A percentile compares a stretch with the other conserved stretches of the same genome.
Conservation (phyloP, 2,329 filamentous ascomycete genomes). For the Epichloe festucae region DNA sequence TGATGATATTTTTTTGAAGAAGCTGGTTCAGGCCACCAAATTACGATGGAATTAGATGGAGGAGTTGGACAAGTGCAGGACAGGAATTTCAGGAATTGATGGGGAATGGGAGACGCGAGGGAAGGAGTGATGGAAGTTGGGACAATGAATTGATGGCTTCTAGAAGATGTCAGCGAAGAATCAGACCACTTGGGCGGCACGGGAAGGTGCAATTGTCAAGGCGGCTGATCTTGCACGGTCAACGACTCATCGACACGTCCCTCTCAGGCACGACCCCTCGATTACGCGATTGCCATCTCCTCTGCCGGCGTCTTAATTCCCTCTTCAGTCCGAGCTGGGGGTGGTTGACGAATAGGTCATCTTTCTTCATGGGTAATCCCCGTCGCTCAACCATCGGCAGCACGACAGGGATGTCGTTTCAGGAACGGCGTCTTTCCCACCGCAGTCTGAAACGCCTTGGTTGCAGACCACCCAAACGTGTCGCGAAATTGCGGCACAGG, state of each 20-base stretch:
- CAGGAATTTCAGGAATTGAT: not conserved
- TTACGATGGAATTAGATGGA: not conserved
- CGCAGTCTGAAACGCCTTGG: conserved; percentile 15
- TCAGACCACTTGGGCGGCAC: not conserved
- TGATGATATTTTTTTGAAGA: not conserved
- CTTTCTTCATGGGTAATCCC: not conserved
- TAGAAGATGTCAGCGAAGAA: conserved; percentile 19
- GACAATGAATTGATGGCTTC: conserved; percentile 11
- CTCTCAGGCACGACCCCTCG: not conserved
- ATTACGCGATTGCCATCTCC: not conserved
- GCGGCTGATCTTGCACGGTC: not conserved
- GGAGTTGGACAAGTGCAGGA: not conserved
- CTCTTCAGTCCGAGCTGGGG: not conserved
- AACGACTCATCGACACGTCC: not conserved
- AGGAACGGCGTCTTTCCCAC: conserved; percentile 17
- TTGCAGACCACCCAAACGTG: conserved; percentile 4
- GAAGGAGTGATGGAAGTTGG: conserved; percentile 4
- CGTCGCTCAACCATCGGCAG: not conserved
- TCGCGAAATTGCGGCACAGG: not conserved
- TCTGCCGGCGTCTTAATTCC: not conserved
- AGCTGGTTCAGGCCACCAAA: not conserved
- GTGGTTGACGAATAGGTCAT: conserved; percentile 1
- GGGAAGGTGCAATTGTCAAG: not conserved
- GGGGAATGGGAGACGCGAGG: conserved; percentile 2
- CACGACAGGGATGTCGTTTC: conserved; percentile 11